Conservation (phyloP, 2,329 filamentous ascomycete genomes). For the Botrytis fragariae region DNA sequence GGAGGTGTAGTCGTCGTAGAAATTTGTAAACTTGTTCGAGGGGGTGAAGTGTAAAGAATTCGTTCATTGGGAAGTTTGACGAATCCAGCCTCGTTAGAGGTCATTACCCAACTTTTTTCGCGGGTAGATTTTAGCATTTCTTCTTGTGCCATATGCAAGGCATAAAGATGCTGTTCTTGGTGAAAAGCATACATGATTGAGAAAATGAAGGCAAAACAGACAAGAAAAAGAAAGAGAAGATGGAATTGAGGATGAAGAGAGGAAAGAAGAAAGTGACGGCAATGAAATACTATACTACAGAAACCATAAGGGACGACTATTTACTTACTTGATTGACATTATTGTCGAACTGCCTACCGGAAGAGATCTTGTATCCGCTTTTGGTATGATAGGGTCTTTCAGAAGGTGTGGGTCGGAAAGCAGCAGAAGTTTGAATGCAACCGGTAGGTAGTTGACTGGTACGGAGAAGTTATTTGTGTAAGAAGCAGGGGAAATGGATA, state of each 20-base stretch:
- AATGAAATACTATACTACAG: conserved; percentile 18
- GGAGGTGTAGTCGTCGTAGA: conserved; percentile 61
- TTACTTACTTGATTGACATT: conserved; percentile 23
- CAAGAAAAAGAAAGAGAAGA: not conserved
- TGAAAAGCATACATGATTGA: conserved; percentile 36
- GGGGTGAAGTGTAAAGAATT: conserved; percentile 75
- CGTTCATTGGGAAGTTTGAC: conserved; percentile 82
- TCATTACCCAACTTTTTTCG: conserved; percentile 81
- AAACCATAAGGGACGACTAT: conserved; percentile 17
- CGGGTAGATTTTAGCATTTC: conserved; percentile 32
- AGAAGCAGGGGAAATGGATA: conserved; percentile 14
- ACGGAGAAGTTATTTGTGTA: not conserved
- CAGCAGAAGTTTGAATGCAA: conserved; percentile 10
- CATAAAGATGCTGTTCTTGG: conserved; percentile 36
- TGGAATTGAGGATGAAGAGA: conserved; percentile 1
- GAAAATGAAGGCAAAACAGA: not conserved
- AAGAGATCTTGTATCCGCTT: conserved; percentile 18
- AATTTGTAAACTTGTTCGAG: conserved; percentile 73
- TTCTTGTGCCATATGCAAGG: conserved; percentile 33
- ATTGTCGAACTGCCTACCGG: conserved; percentile 18
- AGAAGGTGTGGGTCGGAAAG: conserved; percentile 18
- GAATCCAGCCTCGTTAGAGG: conserved; percentile 67
- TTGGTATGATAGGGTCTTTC: conserved; percentile 19
- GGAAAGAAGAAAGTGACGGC: conserved; percentile 1
- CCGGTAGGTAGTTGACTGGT: conserved; percentile 1